phyloP scores from a whole-genome alignment of 2,329 filamentous ascomycete genomes.

The Zelopaecilomyces penicillatus region DNA sequence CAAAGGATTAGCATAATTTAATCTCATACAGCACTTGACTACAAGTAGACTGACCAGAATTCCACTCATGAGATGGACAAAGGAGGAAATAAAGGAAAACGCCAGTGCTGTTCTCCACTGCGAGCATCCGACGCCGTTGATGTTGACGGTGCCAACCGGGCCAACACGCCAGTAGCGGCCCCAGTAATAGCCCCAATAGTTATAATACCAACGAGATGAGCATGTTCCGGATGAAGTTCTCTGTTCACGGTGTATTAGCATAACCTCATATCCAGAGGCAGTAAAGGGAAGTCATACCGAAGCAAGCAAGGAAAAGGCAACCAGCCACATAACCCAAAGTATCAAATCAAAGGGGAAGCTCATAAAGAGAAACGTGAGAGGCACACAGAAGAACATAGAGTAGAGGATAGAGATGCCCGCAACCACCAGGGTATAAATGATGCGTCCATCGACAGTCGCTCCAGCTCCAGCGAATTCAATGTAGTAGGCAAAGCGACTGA shows the following conservation, averaged over 20 bases:
- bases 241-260: neutral
- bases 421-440: conserved; percentile 18
- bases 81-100: conserved; percentile 16
- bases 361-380: conserved; percentile 15
- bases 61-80: conserved; percentile 14
- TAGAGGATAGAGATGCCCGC: conserved; percentile 20
- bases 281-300: conserved; percentile 10
- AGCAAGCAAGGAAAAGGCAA: conserved; percentile 18
- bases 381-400: conserved; percentile 13
- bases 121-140: conserved; percentile 11
- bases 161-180: conserved; percentile 10
- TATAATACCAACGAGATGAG: conserved; percentile 13
- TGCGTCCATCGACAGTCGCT: conserved; percentile 9
- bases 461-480: conserved; percentile 6
- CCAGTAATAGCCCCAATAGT: conserved; percentile 22
- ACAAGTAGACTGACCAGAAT: conserved; percentile 10
- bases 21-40: too few species aligned
- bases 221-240: conserved; percentile 10
- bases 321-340: conserved; percentile 20
- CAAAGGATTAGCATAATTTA: too few species aligned
- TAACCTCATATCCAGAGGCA: neutral
- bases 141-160: conserved; percentile 4
- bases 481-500: conserved; percentile 14
- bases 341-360: conserved; percentile 19
- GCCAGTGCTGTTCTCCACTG: conserved; percentile 16